These are phyloP conservation scores for Myxozyma monticola DNA, from an alignment of 805 yeast genomes.

Conservation along the genomic window DNA sequence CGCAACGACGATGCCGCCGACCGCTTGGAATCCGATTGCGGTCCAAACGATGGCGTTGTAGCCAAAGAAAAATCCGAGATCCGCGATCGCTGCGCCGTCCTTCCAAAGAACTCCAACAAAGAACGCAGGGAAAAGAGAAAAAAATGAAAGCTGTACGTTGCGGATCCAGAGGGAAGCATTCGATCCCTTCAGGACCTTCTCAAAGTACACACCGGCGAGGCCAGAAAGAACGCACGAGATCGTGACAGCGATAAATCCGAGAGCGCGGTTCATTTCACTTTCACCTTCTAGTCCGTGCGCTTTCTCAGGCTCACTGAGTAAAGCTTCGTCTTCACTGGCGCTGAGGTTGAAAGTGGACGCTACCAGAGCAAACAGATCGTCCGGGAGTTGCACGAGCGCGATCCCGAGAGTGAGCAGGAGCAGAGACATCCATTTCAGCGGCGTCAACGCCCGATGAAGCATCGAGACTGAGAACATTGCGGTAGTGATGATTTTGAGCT, in stretches of 20 bases:
- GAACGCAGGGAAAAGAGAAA: constrained; percentile 44
- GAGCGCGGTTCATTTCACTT: constrained; percentile 33
- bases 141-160: constrained; percentile 44
- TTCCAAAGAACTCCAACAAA: constrained; percentile 41
- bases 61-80: constrained; percentile 44
- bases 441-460: constrained; percentile 39
- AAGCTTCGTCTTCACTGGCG: constrained; percentile 14
- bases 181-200: constrained; percentile 44
- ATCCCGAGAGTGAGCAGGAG: constrained; percentile 43
- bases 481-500: constrained; percentile 46
- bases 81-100: constrained; percentile 40
- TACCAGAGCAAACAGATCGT: constrained; percentile 29
- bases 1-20: constrained; percentile 47
- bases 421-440: constrained; percentile 42
- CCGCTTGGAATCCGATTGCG: constrained; percentile 43
- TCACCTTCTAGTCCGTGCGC: constrained; percentile 17
- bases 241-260: constrained; percentile 42
- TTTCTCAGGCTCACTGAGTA: constrained; percentile 16
- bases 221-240: constrained; percentile 44
- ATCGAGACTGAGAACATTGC: constrained; percentile 45
- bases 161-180: constrained; percentile 43
- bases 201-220: constrained; percentile 48
- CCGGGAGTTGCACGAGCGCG: constrained; percentile 45
- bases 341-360: constrained; percentile 20
- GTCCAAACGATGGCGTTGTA: constrained; percentile 43